These are phyloP conservation scores for Drechslera avenae DNA, from an alignment of 2,329 filamentous ascomycete species.

Conservation along the genomic window DNA sequence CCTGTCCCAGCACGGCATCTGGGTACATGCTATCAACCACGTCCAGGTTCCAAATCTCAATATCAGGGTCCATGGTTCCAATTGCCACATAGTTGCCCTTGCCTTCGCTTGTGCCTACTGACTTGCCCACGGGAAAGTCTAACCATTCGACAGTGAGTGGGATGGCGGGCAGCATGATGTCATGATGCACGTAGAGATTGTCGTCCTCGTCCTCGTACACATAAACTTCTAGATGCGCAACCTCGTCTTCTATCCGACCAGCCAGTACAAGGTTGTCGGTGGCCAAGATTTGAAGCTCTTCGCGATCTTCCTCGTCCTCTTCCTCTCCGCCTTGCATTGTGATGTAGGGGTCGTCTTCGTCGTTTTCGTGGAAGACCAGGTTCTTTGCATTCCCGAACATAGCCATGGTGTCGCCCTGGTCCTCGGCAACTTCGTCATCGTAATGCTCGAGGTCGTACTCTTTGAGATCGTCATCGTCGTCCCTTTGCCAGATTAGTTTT, in stretches of 20 bases:
- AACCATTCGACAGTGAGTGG: conserved; percentile 96
- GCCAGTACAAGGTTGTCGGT: conserved; percentile 93
- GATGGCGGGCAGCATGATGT: conserved; percentile 98
- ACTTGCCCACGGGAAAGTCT: conserved; percentile 82
- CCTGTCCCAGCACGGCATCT: conserved; percentile 88
- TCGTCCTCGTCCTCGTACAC: conserved; percentile 95
- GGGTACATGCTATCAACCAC: conserved; percentile 98
- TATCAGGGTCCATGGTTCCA: conserved; percentile 97
- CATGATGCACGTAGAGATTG: conserved; percentile 98
- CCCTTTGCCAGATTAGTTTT: conserved; percentile 33
- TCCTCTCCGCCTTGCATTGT: conserved; percentile 73
- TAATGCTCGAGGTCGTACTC: conserved; percentile 97
- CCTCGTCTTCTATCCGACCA: conserved; percentile 94
- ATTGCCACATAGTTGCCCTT: conserved; percentile 91
- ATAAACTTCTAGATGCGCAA: conserved; percentile 94
- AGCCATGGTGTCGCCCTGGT: conserved; percentile 74
- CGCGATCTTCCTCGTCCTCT: conserved; percentile 85
- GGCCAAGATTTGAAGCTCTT: conserved; percentile 90
- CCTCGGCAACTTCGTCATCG: conserved; percentile 78
- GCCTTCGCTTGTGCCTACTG: conserved; percentile 57
- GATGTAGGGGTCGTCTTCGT: conserved; percentile 96
- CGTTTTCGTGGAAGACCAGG: conserved; percentile 89
- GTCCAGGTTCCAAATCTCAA: conserved; percentile 97
- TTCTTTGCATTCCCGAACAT: conserved; percentile 97
- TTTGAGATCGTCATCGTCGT: conserved; percentile 81